Evolutionary conservation across 108 stramenopile species (phyloP).

Genomic region (Cyclotella sp.): DNA sequence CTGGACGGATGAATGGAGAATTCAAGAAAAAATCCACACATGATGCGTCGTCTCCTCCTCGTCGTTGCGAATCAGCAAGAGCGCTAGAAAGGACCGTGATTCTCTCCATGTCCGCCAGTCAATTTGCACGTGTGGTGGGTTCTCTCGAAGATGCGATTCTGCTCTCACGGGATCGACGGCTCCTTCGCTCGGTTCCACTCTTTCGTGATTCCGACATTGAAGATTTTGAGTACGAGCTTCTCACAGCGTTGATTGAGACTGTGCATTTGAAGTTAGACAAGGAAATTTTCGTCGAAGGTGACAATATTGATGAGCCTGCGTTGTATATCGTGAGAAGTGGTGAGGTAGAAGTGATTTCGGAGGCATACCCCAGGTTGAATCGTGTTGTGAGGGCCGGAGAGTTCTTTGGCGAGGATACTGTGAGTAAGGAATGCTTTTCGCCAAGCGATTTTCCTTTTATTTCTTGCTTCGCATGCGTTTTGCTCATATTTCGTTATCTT

Average conservation of each 20-base stretch:
- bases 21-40: slow-evolving; percentile 3
- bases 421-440: not conserved
- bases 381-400: slow-evolving; percentile 31
- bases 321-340: slow-evolving; percentile 48
- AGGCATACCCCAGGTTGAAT: slow-evolving; percentile 29
- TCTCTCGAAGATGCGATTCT: slow-evolving; percentile 47
- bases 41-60: not conserved
- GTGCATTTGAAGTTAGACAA: slow-evolving; percentile 22
- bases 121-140: slow-evolving; percentile 48
- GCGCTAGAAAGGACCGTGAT: slow-evolving; percentile 46
- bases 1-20: slow-evolving; percentile 1
- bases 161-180: slow-evolving; percentile 40
- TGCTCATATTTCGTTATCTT: not conserved
- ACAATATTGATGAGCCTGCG: slow-evolving; percentile 47
- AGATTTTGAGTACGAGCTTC: slow-evolving; percentile 51
- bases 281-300: slow-evolving; percentile 50
- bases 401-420: slow-evolving; percentile 51
- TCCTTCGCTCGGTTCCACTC: slow-evolving; percentile 43
- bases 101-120: slow-evolving; percentile 35
- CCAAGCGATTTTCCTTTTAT: not conserved
- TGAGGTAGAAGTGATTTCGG: slow-evolving; percentile 39
- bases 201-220: slow-evolving; percentile 48
- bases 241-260: slow-evolving; percentile 45
- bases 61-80: slow-evolving; percentile 24
- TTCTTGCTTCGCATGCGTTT: not conserved